Percentiles rank a stretch among this genome's conserved stretches.
phyloP scores from a whole-genome alignment of 192 early-diverging fungal genomes.

The Backusella parvicylindrica region DNA sequence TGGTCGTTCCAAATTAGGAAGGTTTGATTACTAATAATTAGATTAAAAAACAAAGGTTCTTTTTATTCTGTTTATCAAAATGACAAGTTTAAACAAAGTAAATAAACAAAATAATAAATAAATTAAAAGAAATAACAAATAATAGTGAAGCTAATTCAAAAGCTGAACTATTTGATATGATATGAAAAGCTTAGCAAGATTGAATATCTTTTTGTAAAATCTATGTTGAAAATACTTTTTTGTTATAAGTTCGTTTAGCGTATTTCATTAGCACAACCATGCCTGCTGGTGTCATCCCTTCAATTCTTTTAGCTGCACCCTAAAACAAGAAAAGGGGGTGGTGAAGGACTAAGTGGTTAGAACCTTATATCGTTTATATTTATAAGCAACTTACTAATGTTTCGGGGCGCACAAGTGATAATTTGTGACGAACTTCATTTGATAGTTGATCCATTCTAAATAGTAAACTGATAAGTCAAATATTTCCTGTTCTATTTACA shows the following conservation, averaged over 20 bases:
- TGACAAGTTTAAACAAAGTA: not conserved
- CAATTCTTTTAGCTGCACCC: slow-evolving; percentile 76
- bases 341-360: too few species aligned
- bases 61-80: not conserved
- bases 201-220: not conserved
- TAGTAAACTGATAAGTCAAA: not conserved
- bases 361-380: slow-evolving; percentile 8
- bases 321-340: slow-evolving; percentile 23
- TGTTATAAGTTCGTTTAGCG: slow-evolving; percentile 38
- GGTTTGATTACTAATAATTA: not conserved
- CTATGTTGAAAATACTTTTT: not conserved
- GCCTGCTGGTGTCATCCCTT: slow-evolving; percentile 76
- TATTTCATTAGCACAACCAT: slow-evolving; percentile 66
- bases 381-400: slow-evolving; percentile 47
- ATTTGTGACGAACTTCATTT: slow-evolving; percentile 52
- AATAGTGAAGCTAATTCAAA: not conserved
- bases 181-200: not conserved
- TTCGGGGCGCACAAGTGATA: slow-evolving; percentile 45
- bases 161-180: not conserved
- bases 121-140: not conserved
- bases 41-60: not conserved
- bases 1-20: not conserved
- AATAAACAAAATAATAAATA: not conserved
- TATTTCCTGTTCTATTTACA: not conserved
- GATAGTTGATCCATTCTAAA: slow-evolving; percentile 53